A percentile compares a stretch with the other conserved stretches of the same genome.
Evolutionary conservation across 257 asterid genomes (phyloP).

Genomic region (Cynanchum wilfordii): DNA sequence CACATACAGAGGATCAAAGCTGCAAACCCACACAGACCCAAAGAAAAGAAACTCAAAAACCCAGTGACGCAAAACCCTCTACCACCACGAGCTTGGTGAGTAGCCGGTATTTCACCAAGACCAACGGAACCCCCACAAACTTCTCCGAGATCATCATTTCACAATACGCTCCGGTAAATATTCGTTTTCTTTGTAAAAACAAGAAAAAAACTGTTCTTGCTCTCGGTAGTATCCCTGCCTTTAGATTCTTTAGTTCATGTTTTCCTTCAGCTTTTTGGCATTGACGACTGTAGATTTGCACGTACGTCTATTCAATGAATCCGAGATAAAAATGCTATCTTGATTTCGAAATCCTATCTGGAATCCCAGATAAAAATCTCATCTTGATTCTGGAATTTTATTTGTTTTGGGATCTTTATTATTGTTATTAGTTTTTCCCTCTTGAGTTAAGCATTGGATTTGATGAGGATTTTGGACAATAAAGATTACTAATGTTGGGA

Average conservation of each 20-base stretch:
- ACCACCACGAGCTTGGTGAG: slow-evolving; percentile 21
- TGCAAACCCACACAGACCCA: slow-evolving; percentile 11
- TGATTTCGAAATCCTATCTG: neutral
- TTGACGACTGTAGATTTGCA: neutral
- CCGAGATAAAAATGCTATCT: slow-evolving; percentile 3
- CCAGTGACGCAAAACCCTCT: slow-evolving; percentile 33
- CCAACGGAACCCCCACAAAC: neutral
- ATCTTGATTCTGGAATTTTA: slow-evolving; percentile 5
- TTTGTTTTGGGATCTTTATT: neutral
- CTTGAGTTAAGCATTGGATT: slow-evolving; percentile 9
- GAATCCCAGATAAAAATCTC: neutral
- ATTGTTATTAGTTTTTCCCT: neutral
- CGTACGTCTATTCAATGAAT: neutral
- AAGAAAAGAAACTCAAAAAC: slow-evolving; percentile 12
- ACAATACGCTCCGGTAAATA: slow-evolving; percentile 8
- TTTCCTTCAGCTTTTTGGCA: neutral
- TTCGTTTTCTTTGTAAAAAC: neutral
- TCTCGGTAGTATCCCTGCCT: neutral
- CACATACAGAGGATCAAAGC: slow-evolving; percentile 8
- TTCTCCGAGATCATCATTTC: neutral
- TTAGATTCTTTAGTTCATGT: neutral
- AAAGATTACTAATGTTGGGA: slow-evolving; percentile 4
- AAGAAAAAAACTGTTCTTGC: neutral
- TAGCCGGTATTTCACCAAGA: neutral
- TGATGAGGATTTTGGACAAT: slow-evolving; percentile 5